Evolutionary conservation across 768 basidiomycete species (phyloP), one percentile per base, ranked within the genome.

Genomic region (Trametes cinnabarina): DNA sequence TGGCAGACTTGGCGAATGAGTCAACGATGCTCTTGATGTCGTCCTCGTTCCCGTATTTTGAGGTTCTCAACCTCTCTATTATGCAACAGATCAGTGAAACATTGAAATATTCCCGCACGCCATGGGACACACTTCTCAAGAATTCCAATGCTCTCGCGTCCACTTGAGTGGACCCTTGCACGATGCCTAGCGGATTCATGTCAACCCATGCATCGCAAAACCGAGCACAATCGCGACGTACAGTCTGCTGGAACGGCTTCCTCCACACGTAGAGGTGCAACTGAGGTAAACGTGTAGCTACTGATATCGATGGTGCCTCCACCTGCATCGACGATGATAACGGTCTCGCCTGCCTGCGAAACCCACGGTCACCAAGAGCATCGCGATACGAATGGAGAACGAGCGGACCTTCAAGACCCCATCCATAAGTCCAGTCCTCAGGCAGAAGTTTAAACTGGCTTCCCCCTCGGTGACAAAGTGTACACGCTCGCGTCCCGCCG

Each of bases 391-490:
- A n/a, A n/a, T n/a, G n/a, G n/a, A n/a, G n/a, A n/a, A n/a, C n/a
- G n/a, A n/a, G n/a, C 67, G 3, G 40, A 76, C 75, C 61, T 72
- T 64, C 49, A 75, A 66, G 0, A 68, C 66, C 14, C 79, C 74
- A 5, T 69, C 73, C 1, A 77, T 73, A 12, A 82, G 59, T 0
- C 80, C 76, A 52, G 74, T 79, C 28, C 74, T 70, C 19, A 85
- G 73, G 52, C 83, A 84, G 63, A 77, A 85, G 60, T 86, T 80
- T 12, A 85, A 65, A 62, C 81, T 82, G 0, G 85, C 85, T 61
- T 87, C 85, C 0, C 84, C 85, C 60, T 86, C 84, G 0, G 83
- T 85, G n/a, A 86, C 76, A 53, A 86, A 79, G 1, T 77, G 77
- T 1, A 86, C 64, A 0, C 82, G 77, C 3, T 72, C 66, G 28